Evolutionary conservation across 2,329 filamentous ascomycete genomes (phyloP).

Genomic region (Cladosporium sp.): DNA sequence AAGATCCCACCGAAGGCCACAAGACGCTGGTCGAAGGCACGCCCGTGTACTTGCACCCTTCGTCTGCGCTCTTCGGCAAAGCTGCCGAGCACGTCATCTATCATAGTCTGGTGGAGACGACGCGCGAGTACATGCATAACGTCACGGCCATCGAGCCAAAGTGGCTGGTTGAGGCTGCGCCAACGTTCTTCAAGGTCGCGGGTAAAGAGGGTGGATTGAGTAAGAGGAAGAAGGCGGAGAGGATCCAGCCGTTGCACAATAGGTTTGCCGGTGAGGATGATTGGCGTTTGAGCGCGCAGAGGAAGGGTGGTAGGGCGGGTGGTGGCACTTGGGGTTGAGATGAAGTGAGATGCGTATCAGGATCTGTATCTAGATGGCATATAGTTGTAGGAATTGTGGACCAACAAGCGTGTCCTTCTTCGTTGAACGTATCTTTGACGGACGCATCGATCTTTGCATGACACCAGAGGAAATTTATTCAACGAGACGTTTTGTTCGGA

Average conservation of each 20-base stretch:
- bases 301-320: slow-evolving; percentile 75
- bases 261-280: slow-evolving; percentile 90
- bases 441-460: too few species aligned
- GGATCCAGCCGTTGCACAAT: slow-evolving; percentile 93
- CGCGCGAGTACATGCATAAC: slow-evolving; percentile 97
- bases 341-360: background rate
- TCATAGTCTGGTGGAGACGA: slow-evolving; percentile 83
- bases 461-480: too few species aligned
- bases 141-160: slow-evolving; percentile 93
- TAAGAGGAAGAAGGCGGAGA: slow-evolving; percentile 88
- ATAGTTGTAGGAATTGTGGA: too few species aligned
- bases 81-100: slow-evolving; percentile 96
- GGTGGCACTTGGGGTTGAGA: slow-evolving; percentile 86
- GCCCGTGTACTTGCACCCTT: slow-evolving; percentile 90
- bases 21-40: slow-evolving; percentile 96
- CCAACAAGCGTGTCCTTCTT: too few species aligned
- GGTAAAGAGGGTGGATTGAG: slow-evolving; percentile 72
- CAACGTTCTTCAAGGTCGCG: slow-evolving; percentile 97
- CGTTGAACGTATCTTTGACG: too few species aligned
- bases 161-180: slow-evolving; percentile 90
- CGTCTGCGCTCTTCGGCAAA: slow-evolving; percentile 88
- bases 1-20: slow-evolving; percentile 94
- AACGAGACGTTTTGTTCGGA: too few species aligned
- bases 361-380: too few species aligned
- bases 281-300: slow-evolving; percentile 88